Evolutionary conservation across 2,329 filamentous ascomycete species (phyloP), one percentile per base, ranked within the genome.

Genomic region (Orbilia javanica): DNA sequence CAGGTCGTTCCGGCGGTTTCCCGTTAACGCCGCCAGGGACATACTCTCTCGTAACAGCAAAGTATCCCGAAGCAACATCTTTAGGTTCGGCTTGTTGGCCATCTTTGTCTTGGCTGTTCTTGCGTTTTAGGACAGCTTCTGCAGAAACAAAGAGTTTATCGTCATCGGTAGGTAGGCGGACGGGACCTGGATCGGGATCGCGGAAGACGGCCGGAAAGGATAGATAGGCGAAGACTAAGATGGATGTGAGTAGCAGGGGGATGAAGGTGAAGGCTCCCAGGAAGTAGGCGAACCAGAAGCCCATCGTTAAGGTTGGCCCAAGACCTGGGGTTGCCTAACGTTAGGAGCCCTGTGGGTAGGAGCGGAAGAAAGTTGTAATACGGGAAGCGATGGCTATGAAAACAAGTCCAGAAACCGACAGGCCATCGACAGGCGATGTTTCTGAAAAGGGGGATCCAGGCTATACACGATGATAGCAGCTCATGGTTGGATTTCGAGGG

Each of bases 1-100:
- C 95, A 34, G 90, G 89, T 77, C 93, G 89, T 85, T 97, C 94
- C 74, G 95, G 94, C 4, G 94, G 94, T 85, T 95, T 97, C 77
- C 93, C 93, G 86, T 96, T 96, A 84, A 97, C 91, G 48, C 94
- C 94, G 83, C 94, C 93, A 48, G 94, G 93, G 0, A 93, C 92
- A 85, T 96, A 97, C 85, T 97, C 94, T 83, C 94, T 89, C 83
- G 93, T 96, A 15, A 97, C 93, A n/a, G 94, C 93, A 84, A 97
- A 97, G 85, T 96, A 97, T 18, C 94, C 94, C 7, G 94, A 92
- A 1, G 93, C 93, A 46, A 94, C 92, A 82, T 96, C 93, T 36
- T 79, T 68, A 0, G 63, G 44, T 67, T 68, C 64, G 2, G 22
- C n/a, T 5, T 29, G 34, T 18, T 60, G 52, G 27, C 22, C 44